phyloP scores from a whole-genome alignment of 352 stramenopile genomes.

The Globisporangium nodosum region DNA sequence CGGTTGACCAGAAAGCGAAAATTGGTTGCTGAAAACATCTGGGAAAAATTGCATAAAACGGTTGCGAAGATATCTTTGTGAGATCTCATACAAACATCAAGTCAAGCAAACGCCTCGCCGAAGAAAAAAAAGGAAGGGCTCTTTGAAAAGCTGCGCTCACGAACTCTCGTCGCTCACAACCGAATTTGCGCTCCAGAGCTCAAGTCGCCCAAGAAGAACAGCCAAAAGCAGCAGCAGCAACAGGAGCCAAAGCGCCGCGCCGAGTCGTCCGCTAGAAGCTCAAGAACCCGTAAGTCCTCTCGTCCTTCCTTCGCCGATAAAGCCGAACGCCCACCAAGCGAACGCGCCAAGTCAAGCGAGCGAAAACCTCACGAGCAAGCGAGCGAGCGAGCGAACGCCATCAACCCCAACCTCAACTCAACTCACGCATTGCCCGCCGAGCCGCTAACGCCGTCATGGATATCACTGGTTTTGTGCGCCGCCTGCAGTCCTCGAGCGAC shows the following conservation, averaged over 20 bases:
- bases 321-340: constrained; percentile 9
- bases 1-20: neutral
- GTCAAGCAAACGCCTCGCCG: too few relatives aligned
- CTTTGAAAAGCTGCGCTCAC: neutral
- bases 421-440: neutral
- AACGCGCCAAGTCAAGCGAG: constrained; percentile 2
- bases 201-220: constrained; percentile 2
- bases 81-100: neutral
- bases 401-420: neutral
- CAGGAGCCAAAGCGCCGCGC: neutral
- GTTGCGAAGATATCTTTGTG: neutral
- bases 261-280: neutral
- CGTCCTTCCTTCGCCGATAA: neutral
- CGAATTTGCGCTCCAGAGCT: constrained; percentile 23
- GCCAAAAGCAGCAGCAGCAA: neutral
- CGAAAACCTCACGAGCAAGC: constrained; percentile 1
- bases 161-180: constrained; percentile 16
- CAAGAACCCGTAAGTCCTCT: neutral
- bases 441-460: constrained; percentile 19
- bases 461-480: constrained; percentile 29
- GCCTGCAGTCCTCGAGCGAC: constrained; percentile 22
- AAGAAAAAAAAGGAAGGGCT: constrained; percentile 2
- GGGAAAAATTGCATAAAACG: neutral
- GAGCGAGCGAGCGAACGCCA: neutral
- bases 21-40: neutral